These are phyloP conservation scores for Ustilago crameri DNA, from an alignment of 1,284 basidiomycete species.

Conservation along the genomic window DNA sequence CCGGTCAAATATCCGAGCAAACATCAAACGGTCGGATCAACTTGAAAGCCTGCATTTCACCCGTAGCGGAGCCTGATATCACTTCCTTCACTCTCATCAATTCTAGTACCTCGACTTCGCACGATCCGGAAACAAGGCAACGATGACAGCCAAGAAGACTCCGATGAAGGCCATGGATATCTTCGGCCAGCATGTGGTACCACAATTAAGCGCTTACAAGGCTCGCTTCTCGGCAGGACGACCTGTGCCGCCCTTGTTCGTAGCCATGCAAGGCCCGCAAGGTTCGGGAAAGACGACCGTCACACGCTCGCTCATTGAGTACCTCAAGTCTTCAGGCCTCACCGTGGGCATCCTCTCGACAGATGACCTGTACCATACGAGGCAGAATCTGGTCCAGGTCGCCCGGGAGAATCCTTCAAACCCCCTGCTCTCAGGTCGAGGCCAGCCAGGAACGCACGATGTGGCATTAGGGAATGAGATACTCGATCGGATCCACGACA, in stretches of 20 bases:
- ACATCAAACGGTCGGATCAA: conserved; percentile 2
- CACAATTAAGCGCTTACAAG: conserved; percentile 17
- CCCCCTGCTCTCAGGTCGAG: conserved; percentile 33
- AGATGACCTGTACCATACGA: conserved; percentile 41
- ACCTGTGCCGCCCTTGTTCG: conserved; percentile 25
- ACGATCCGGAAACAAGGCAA: too few relatives aligned
- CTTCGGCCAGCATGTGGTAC: conserved; percentile 29
- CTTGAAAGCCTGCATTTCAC: too few relatives aligned
- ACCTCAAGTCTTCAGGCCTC: conserved; percentile 7
- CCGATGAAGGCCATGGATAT: conserved; percentile 24
- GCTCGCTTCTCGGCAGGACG: conserved; percentile 4
- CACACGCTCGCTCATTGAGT: conserved; percentile 18
- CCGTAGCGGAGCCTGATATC: too few relatives aligned
- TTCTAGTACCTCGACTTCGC: too few relatives aligned
- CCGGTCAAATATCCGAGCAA: too few relatives aligned
- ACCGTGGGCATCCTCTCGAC: conserved; percentile 26
- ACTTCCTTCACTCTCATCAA: too few relatives aligned
- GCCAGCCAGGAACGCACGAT: conserved; percentile 47
- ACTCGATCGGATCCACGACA: conserved; percentile 13
- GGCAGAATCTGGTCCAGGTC: conserved; percentile 20
- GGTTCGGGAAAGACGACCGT: conserved; percentile 47
- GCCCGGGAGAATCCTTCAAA: conserved; percentile 30
- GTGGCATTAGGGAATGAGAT: conserved; percentile 15
- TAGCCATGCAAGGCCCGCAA: conserved; percentile 50
- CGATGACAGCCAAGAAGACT: neutral